Conservation (phyloP, 352 stramenopile species). For the Phytophthora sojae region DNA sequence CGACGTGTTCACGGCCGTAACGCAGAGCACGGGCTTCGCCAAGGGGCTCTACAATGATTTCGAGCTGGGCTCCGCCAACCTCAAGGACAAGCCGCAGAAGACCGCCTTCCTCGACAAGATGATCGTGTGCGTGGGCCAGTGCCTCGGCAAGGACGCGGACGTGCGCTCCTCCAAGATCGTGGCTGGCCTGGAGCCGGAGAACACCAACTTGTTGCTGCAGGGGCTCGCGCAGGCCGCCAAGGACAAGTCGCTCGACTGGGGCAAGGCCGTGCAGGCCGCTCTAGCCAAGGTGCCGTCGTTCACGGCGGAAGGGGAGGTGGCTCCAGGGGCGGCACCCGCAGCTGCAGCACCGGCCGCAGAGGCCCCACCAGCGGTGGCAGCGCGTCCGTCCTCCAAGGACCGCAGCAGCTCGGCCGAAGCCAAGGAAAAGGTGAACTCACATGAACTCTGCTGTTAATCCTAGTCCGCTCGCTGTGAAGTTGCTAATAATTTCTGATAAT, state of each 20-base stretch:
- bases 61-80: conserved; percentile 79
- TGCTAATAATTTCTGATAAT: not conserved
- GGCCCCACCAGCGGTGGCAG: conserved; percentile 10
- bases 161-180: conserved; percentile 89
- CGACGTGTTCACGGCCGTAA: conserved; percentile 93
- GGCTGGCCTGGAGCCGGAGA: conserved; percentile 82
- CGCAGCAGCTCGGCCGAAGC: conserved; percentile 56
- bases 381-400: conserved; percentile 58
- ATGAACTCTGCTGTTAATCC: not conserved
- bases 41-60: conserved; percentile 86
- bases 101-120: conserved; percentile 89
- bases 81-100: conserved; percentile 91
- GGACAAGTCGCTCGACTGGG: conserved; percentile 74
- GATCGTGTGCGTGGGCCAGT: conserved; percentile 78
- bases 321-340: conserved; percentile 16
- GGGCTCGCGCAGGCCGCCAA: conserved; percentile 64
- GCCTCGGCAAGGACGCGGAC: conserved; percentile 71
- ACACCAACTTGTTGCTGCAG: conserved; percentile 87
- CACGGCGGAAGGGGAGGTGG: conserved; percentile 52
- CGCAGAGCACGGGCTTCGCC: conserved; percentile 86
- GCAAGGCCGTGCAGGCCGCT: conserved; percentile 64
- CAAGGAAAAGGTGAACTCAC: conserved; percentile 63
- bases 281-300: conserved; percentile 74
- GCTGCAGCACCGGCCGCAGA: conserved; percentile 27
- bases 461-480: not conserved